Evolutionary conservation across 1,139 yeast genomes (phyloP), one percentile per base, ranked within the genome.

Genomic region (Candida mesenterica): DNA sequence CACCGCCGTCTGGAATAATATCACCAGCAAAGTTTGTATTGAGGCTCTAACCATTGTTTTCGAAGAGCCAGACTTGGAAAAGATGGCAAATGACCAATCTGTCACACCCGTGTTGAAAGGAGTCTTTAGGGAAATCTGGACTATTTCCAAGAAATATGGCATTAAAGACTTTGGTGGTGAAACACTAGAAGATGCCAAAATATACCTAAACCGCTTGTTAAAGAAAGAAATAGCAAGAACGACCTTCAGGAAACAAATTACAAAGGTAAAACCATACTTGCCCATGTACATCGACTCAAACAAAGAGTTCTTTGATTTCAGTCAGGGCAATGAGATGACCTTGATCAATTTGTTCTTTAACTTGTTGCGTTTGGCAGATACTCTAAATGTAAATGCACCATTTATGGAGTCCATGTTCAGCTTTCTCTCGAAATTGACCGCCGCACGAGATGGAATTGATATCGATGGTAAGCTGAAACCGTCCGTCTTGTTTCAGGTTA

Each of bases 81-180:
- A 30, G 9, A 38, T 58, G 25, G 36, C 51, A 5, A 37, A 39
- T 8, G 37, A 33, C 9, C 16, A 30, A 3, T 28, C 35, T 7
- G 44, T 42, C 4, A 29, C 28, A 3, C 53, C 54, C 2, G 29
- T 56, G 2, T 33, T 59, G 37, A 49, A 41, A 20, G 61, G 61
- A 0, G 23, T 46, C 4, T 53, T 41, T 24, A 39, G 44, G n/a
- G 64, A 59, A 28, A 26, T 59, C 3, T 30, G 48, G 5, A 23
- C 26, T 3, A 26, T 55, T 16, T 35, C 47, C 18, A 32, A 36
- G 10, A 28, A 20, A 1, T 22, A 28, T 4, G 25, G 20, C 3
- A 23, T 24, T 6, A 18, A 25, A 8, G 23, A 28, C 5, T 15
- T 8, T 17, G 5, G 10, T 16, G 26, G 22, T 19, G 14, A 29